Conservation (phyloP, 805 yeast species). For the Monosporozyma yasuniensis region DNA sequence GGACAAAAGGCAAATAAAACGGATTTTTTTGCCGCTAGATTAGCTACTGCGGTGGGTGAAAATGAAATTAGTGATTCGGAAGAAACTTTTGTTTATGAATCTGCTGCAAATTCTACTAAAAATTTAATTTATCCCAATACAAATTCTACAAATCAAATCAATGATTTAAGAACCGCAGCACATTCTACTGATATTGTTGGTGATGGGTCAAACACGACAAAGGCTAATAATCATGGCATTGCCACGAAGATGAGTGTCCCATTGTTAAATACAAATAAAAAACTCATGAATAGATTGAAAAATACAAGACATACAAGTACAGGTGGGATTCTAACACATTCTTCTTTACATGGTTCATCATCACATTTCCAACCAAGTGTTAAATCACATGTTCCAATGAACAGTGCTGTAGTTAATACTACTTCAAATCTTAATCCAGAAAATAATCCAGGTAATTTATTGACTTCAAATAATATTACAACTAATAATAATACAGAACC, state of each 20-base stretch:
- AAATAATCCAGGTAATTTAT: slow-evolving; percentile 7
- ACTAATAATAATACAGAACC: not conserved
- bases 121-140: slow-evolving; percentile 15
- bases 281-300: slow-evolving; percentile 20
- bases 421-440: slow-evolving; percentile 8
- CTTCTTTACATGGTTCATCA: slow-evolving; percentile 1
- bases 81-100: slow-evolving; percentile 92
- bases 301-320: slow-evolving; percentile 28
- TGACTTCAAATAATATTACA: not conserved
- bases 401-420: not conserved
- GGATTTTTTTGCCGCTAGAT: slow-evolving; percentile 87
- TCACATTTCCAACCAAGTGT: not conserved
- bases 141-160: slow-evolving; percentile 17
- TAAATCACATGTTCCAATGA: not conserved
- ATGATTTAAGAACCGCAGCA: not conserved
- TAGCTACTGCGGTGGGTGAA: slow-evolving; percentile 91
- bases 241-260: slow-evolving; percentile 29
- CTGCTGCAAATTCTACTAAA: slow-evolving; percentile 28
- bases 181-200: not conserved
- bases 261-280: slow-evolving; percentile 20
- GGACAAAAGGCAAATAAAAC: slow-evolving; percentile 51
- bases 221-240: slow-evolving; percentile 17
- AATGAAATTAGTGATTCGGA: slow-evolving; percentile 81
- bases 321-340: slow-evolving; percentile 20
- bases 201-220: not conserved